A percentile compares a stretch with the other conserved stretches of the same genome.
phyloP scores from a whole-genome alignment of 2,329 filamentous ascomycete species.

The Colletotrichum limetticola region DNA sequence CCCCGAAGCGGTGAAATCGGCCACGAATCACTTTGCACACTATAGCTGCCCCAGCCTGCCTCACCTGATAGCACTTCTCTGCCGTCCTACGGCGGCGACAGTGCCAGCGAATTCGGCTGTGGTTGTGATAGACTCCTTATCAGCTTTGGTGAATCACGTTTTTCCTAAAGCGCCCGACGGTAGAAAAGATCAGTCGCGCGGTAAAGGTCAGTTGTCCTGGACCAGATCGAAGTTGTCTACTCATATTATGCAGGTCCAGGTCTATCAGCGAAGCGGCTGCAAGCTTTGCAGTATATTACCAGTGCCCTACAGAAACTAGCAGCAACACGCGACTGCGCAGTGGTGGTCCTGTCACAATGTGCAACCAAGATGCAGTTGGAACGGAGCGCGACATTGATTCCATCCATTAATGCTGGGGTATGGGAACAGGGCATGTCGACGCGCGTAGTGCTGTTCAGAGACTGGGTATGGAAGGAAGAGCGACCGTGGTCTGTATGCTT shows the following conservation, averaged over 20 bases:
- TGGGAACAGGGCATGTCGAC: constrained; percentile 85
- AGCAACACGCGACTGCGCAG: constrained; percentile 75
- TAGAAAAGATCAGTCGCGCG: constrained; percentile 49
- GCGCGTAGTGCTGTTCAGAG: constrained; percentile 81
- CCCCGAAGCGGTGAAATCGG: constrained; percentile 5
- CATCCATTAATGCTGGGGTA: constrained; percentile 77
- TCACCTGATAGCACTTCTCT: constrained; percentile 80
- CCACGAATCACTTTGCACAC: constrained; percentile 51
- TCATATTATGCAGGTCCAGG: constrained; percentile 44
- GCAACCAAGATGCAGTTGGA: constrained; percentile 81
- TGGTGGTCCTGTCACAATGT: constrained; percentile 82
- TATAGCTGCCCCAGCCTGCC: constrained; percentile 70
- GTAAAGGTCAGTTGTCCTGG: constrained; percentile 47
- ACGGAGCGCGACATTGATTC: constrained; percentile 75
- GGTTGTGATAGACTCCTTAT: constrained; percentile 82
- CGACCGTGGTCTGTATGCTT: constrained; percentile 64
- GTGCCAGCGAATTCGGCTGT: constrained; percentile 73
- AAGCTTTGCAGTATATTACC: constrained; percentile 71
- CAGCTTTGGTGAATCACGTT: constrained; percentile 79
- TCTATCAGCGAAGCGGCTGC: constrained; percentile 56
- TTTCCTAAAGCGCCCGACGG: constrained; percentile 71
- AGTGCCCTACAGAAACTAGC: constrained; percentile 81
- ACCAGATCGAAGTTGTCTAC: constrained; percentile 19
- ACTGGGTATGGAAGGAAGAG: constrained; percentile 70
- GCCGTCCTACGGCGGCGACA: constrained; percentile 71